Conservation (phyloP, 1,284 basidiomycete genomes). For the Cryptococcus hybrid region DNA sequence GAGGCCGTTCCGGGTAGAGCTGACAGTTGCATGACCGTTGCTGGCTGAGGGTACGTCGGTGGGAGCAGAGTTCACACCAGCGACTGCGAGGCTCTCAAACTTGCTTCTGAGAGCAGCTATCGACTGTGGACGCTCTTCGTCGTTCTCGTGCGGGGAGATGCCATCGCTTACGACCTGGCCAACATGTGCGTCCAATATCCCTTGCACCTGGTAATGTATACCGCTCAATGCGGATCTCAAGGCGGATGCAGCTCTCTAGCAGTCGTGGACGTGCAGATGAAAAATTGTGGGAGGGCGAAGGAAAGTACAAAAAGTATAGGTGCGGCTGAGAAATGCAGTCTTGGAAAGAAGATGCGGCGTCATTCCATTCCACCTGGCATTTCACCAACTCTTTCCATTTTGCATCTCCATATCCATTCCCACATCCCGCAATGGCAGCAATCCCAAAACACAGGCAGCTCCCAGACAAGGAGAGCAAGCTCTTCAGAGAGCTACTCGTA, state of each 20-base stretch:
- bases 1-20: neutral
- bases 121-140: constrained; percentile 13
- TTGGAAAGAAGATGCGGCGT: neutral
- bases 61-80: neutral
- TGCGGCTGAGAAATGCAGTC: neutral
- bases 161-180: too few species aligned
- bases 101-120: constrained; percentile 36
- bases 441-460: constrained; percentile 53
- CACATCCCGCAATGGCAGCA: constrained; percentile 14
- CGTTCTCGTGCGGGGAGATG: too few species aligned
- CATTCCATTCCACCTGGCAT: too few species aligned
- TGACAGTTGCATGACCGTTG: neutral
- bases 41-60: neutral
- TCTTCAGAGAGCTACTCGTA: constrained; percentile 87
- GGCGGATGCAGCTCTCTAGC: too few species aligned
- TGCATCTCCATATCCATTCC: neutral
- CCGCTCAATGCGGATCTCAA: too few species aligned
- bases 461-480: constrained; percentile 75
- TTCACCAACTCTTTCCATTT: too few species aligned
- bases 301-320: too few species aligned
- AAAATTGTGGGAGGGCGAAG: too few species aligned
- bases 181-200: too few species aligned
- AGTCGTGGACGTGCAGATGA: too few species aligned
- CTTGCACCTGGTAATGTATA: too few species aligned
- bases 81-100: constrained; percentile 34